Conservation (phyloP, 2,329 filamentous ascomycete species). For the Nemania bipapillata region DNA sequence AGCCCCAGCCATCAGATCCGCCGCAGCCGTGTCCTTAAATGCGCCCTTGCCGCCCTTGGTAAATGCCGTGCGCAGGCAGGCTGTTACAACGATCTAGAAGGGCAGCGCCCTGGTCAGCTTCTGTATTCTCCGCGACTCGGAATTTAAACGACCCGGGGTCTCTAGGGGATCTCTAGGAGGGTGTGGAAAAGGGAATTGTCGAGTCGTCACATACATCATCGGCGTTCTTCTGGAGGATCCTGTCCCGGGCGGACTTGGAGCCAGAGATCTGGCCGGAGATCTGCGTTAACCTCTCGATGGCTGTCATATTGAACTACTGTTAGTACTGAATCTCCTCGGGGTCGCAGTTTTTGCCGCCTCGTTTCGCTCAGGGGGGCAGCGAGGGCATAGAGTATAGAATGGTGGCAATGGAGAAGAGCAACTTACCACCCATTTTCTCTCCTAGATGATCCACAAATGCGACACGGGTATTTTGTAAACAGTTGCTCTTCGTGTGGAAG, state of each 20-base stretch:
- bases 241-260: slow-evolving; percentile 60
- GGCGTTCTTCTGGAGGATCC: slow-evolving; percentile 71
- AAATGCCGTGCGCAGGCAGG: slow-evolving; percentile 88
- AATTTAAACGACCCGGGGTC: not conserved
- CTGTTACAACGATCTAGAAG: slow-evolving; percentile 83
- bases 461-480: slow-evolving; percentile 18
- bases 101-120: slow-evolving; percentile 18
- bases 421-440: slow-evolving; percentile 49
- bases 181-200: not conserved
- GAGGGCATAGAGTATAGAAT: not conserved
- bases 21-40: slow-evolving; percentile 92
- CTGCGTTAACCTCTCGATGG: slow-evolving; percentile 67
- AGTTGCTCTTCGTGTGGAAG: not conserved
- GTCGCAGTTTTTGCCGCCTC: slow-evolving; percentile 1
- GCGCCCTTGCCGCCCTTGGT: slow-evolving; percentile 92
- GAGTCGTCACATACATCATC: slow-evolving; percentile 66
- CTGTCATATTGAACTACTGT: slow-evolving; percentile 50
- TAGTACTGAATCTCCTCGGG: slow-evolving; percentile 9
- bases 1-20: slow-evolving; percentile 85
- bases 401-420: slow-evolving; percentile 15
- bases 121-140: not conserved
- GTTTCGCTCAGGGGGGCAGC: not conserved
- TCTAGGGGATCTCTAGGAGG: not conserved
- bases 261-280: slow-evolving; percentile 70
- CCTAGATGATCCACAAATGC: slow-evolving; percentile 30